Percentiles rank a stretch among this genome's conserved stretches.
Evolutionary conservation across 768 basidiomycete genomes (phyloP).

Genomic region (Leccinum olivaceopallidum): DNA sequence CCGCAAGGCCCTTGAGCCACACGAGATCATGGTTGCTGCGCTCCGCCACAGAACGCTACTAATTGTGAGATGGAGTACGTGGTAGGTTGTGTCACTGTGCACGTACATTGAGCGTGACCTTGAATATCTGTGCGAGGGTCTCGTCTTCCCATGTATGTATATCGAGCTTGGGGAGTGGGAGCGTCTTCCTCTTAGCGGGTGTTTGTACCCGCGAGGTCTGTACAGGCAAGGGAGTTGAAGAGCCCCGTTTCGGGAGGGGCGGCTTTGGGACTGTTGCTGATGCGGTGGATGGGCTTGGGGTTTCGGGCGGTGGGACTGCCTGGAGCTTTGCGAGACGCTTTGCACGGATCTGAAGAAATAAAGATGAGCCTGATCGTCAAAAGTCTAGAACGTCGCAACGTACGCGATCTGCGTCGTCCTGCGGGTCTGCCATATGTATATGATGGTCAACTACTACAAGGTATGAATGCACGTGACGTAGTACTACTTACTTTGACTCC

Average conservation of each 20-base stretch:
- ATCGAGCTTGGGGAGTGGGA: conserved; percentile 46
- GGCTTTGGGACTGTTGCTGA: conserved; percentile 31
- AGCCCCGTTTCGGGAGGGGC: conserved; percentile 37
- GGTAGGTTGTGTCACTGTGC: neutral
- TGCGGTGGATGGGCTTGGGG: conserved; percentile 15
- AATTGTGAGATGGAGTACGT: conserved; percentile 10
- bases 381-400: conserved; percentile 1
- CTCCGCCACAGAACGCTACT: conserved; percentile 59
- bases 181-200: conserved; percentile 51
- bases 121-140: conserved; percentile 64
- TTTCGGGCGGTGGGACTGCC: conserved; percentile 36
- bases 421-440: conserved; percentile 43
- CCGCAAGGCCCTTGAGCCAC: conserved; percentile 78
- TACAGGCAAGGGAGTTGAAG: conserved; percentile 25
- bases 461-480: conserved; percentile 12
- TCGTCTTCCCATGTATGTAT: conserved; percentile 72
- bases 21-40: conserved; percentile 65
- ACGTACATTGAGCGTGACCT: conserved; percentile 79
- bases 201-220: conserved; percentile 32
- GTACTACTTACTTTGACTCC: conserved; percentile 21
- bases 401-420: conserved; percentile 83
- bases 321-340: conserved; percentile 90
- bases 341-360: conserved; percentile 69
- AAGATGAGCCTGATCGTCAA: neutral
- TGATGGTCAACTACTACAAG: conserved; percentile 21